These are phyloP conservation scores for Pluteus cervinus DNA, from an alignment of 768 basidiomycete genomes.

Conservation along the genomic window DNA sequence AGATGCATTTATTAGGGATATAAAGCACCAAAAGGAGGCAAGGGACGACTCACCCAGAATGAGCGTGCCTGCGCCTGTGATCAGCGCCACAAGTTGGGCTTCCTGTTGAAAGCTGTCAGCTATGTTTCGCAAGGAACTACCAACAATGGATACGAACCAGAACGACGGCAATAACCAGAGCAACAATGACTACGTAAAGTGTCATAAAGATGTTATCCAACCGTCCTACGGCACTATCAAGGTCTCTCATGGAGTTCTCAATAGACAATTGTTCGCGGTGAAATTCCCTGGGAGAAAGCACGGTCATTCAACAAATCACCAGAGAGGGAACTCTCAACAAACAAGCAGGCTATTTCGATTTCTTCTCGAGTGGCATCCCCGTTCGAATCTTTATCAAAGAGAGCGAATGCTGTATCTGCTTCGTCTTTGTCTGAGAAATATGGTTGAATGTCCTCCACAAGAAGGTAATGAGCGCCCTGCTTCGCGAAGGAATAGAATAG, in stretches of 20 bases:
- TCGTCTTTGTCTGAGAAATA: slow-evolving; percentile 67
- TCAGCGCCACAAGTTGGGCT: slow-evolving; percentile 64
- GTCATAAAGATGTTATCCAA: slow-evolving; percentile 85
- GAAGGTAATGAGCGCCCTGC: slow-evolving; percentile 49
- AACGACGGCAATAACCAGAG: slow-evolving; percentile 80
- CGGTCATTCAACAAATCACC: slow-evolving; percentile 3
- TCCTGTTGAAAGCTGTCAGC: slow-evolving; percentile 34
- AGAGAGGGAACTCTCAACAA: slow-evolving; percentile 14
- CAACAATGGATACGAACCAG: slow-evolving; percentile 40
- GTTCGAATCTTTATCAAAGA: slow-evolving; percentile 70
- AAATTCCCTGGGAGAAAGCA: slow-evolving; percentile 47
- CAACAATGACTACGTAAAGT: slow-evolving; percentile 63
- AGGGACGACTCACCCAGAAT: slow-evolving; percentile 33
- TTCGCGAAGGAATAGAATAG: slow-evolving; percentile 82
- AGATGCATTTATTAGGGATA: no score
- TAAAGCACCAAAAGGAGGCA: slow-evolving; percentile 4
- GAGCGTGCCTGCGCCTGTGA: slow-evolving; percentile 68
- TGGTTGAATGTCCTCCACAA: slow-evolving; percentile 61
- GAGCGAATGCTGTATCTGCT: slow-evolving; percentile 57
- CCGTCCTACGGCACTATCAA: slow-evolving; percentile 84
- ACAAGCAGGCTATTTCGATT: slow-evolving; percentile 71
- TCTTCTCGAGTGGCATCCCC: slow-evolving; percentile 70
- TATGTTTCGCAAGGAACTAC: slow-evolving; percentile 2
- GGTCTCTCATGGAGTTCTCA: slow-evolving; percentile 80
- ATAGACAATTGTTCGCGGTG: slow-evolving; percentile 84